Evolutionary conservation across 83 land plant species (phyloP).

Genomic region (Picea abies): DNA sequence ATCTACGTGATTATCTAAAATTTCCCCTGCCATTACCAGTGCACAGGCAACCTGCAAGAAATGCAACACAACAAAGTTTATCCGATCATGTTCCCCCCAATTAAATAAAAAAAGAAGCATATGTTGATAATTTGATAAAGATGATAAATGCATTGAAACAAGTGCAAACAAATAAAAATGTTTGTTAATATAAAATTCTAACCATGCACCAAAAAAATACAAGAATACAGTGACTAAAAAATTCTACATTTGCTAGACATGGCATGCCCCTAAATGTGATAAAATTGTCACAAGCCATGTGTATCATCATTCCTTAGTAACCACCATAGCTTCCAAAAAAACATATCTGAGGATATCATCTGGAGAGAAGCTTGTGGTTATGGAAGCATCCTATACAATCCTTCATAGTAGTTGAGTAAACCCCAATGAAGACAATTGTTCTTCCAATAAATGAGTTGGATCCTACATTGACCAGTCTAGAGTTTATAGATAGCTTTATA

Average conservation of each 20-base stretch:
- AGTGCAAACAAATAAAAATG: too few species aligned
- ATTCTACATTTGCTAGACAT: conserved; percentile 1
- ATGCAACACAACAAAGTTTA: neutral
- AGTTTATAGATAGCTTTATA: too few species aligned
- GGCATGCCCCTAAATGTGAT: neutral
- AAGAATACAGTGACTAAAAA: neutral
- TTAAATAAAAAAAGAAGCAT: neutral
- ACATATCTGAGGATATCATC: neutral
- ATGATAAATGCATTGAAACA: neutral
- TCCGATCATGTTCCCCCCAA: neutral
- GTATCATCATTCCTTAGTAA: neutral
- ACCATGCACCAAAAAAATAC: neutral
- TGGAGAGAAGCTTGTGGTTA: neutral
- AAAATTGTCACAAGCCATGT: neutral
- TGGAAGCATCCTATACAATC: neutral
- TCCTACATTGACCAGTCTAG: too few species aligned
- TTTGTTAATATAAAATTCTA: neutral
- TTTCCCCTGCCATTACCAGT: conserved; percentile 81
- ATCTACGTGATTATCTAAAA: conserved; percentile 53
- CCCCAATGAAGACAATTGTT: neutral
- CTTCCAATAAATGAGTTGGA: too few species aligned
- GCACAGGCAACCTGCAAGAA: conserved; percentile 92
- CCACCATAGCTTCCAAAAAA: neutral
- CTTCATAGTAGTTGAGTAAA: neutral
- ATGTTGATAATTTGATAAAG: neutral